Conservation (phyloP, 768 basidiomycete species). For the Mycena alexandri region DNA sequence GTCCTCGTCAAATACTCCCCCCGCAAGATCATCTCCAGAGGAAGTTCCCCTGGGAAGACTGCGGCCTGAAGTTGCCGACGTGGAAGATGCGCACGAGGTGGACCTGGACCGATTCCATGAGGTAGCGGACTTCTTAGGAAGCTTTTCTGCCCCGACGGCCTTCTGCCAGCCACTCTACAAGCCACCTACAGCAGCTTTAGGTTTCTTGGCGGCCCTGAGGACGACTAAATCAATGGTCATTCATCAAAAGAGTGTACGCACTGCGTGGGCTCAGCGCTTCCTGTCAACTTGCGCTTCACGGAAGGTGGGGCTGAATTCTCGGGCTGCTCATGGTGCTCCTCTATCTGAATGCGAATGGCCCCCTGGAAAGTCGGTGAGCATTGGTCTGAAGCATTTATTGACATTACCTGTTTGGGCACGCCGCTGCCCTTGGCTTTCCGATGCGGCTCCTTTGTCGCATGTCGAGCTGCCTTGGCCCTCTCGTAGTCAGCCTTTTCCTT, state of each 20-base stretch:
- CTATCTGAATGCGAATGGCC: not conserved
- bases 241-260: not conserved
- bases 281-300: constrained; percentile 6
- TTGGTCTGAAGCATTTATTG: too few species aligned
- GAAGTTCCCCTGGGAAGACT: not conserved
- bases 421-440: not conserved
- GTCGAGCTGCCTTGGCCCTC: not conserved
- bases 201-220: not conserved
- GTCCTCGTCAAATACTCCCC: constrained; percentile 10
- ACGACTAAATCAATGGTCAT: not conserved
- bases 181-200: constrained; percentile 5
- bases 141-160: not conserved
- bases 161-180: constrained; percentile 7
- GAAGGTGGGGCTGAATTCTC: not conserved
- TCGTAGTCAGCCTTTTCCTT: not conserved
- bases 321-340: not conserved
- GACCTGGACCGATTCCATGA: not conserved
- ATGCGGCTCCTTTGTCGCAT: too few species aligned
- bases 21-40: not conserved
- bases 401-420: not conserved
- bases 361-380: not conserved
- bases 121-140: constrained; percentile 10
- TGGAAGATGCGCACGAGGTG: constrained; percentile 9
- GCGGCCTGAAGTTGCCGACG: constrained; percentile 10
- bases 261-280: not conserved